Base-by-base conservation (phyloP, 331 rosid genomes). In the Rhamnella rubrinervis region DNA sequence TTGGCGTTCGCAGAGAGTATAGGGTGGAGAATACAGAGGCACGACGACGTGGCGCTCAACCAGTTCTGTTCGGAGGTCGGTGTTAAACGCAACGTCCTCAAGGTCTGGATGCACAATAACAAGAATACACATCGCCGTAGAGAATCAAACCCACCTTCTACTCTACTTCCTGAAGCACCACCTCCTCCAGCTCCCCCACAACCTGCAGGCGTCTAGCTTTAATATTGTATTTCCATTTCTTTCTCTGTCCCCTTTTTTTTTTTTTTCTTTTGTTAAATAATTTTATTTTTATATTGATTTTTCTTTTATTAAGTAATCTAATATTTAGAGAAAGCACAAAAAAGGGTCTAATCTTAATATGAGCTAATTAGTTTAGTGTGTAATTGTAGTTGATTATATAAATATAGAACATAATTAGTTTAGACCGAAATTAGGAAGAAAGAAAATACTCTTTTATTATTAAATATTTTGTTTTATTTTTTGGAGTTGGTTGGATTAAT, bases 101-200 rank as follows among this genome's bases (percentile, higher is more conserved):
- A 78, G 31, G 78, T 78, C 5, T 78, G 82, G 82, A 72, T 78
- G 78, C 82, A 78, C 66, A 78, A 78, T 58, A 78, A 78, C 75
- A 78, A 78, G 74, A 59, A 60, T 37, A 40, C 79, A 13, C 68
- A 59, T 14, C 79, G 79, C 74, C 69, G 79, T 20, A 57, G 51
- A 31, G 73, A 75, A n/a, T 41, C 61, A 9, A 20, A 19, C 10
- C 39, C 20, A 6, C 37, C 57, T 7, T 11, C 63, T 16, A 15
- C 63, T 2, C 11, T 62, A n/a, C 23, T 64, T 6, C 12, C 61
- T 18, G 58, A 50, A 35, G 56, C 40, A 15, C 35, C 55, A 7
- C 46, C 19, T 4, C 58, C 70, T 28, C 17, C 39, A 3, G 25
- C 25, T 7, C 21, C 61, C 1, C n/a, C 59, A 15, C 63, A 63